These are phyloP conservation scores for Serendipita sp. DNA, from an alignment of 768 basidiomycete genomes.

Conservation along the genomic window DNA sequence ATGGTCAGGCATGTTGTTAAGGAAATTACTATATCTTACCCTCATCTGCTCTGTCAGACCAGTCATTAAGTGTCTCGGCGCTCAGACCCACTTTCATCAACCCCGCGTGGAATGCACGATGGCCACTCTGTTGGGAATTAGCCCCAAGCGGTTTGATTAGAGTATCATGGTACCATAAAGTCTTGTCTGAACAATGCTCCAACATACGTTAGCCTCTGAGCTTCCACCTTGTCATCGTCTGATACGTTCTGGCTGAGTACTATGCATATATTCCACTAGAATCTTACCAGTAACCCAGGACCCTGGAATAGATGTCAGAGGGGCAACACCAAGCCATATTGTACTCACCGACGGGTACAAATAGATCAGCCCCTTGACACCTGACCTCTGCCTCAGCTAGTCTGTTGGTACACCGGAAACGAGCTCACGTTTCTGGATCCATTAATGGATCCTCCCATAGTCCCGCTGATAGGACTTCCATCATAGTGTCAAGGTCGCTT, in stretches of 20 bases:
- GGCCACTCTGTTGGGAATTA: background rate
- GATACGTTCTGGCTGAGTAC: background rate
- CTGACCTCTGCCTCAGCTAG: background rate
- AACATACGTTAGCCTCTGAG: background rate
- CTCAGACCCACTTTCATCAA: background rate
- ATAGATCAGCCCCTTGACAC: background rate
- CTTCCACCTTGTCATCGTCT: background rate
- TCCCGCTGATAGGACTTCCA: background rate
- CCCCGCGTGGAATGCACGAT: background rate
- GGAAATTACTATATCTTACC: background rate
- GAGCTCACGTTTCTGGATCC: slow-evolving; percentile 1
- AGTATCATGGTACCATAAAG: background rate
- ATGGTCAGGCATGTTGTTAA: background rate
- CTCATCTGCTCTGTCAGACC: background rate
- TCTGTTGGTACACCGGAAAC: background rate
- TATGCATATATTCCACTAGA: background rate
- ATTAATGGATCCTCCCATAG: background rate
- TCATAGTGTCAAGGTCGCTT: background rate
- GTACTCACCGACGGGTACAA: background rate
- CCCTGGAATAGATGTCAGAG: background rate
- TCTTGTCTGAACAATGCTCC: background rate
- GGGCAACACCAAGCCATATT: background rate
- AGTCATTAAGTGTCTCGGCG: background rate
- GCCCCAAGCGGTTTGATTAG: background rate
- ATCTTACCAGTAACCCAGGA: background rate